Evolutionary conservation across 768 basidiomycete species (phyloP).

Genomic region (Phlebiopsis gigantea): DNA sequence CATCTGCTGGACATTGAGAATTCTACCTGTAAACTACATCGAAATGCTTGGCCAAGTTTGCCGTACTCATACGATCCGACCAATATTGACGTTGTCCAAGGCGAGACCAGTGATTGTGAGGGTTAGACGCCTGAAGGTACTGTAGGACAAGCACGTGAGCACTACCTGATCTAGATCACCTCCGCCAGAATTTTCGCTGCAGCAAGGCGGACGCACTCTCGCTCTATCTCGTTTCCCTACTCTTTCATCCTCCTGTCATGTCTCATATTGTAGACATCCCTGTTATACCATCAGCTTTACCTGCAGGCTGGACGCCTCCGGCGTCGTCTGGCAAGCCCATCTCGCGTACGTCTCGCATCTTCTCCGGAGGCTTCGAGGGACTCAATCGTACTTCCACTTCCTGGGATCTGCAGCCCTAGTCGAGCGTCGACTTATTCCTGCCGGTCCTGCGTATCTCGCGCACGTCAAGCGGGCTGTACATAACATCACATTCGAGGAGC

Average conservation of each 20-base stretch:
- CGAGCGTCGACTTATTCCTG: constrained; percentile 63
- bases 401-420: constrained; percentile 29
- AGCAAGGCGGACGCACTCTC: not conserved
- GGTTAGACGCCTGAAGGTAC: not conserved
- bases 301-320: constrained; percentile 40
- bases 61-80: not conserved
- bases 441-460: constrained; percentile 83
- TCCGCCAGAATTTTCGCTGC: not conserved
- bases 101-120: too few relatives aligned
- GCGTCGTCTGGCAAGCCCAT: constrained; percentile 29
- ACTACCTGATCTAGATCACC: not conserved
- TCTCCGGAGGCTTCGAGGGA: constrained; percentile 9
- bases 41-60: not conserved
- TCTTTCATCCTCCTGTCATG: constrained; percentile 15
- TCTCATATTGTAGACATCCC: constrained; percentile 30
- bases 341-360: constrained; percentile 22
- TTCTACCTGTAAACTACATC: not conserved
- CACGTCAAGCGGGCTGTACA: constrained; percentile 73
- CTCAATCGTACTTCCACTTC: constrained; percentile 13
- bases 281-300: constrained; percentile 38
- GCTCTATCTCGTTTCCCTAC: not conserved
- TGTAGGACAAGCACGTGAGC: not conserved
- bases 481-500: constrained; percentile 74
- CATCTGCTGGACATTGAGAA: too few relatives aligned
- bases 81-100: too few relatives aligned